phyloP scores from a whole-genome alignment of 495 filamentous ascomycete species.

The Baudoinia panamericana region DNA sequence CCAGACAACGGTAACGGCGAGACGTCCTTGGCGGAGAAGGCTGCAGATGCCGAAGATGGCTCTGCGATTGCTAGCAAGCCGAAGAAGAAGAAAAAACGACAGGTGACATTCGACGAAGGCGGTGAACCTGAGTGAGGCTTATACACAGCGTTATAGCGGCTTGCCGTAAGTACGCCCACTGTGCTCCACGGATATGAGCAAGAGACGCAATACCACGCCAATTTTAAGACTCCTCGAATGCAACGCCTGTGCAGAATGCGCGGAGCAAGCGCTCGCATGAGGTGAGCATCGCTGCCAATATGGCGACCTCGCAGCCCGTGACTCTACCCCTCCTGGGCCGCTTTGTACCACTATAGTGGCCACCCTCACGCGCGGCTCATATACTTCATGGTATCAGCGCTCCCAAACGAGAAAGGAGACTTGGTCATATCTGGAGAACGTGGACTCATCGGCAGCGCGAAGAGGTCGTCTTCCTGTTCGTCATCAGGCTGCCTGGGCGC shows the following conservation, averaged over 20 bases:
- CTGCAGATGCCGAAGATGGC: slow-evolving; percentile 4
- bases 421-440: slow-evolving; percentile 58
- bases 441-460: slow-evolving; percentile 68
- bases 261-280: too few relatives aligned
- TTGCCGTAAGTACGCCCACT: too few relatives aligned
- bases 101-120: slow-evolving; percentile 18
- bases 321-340: neutral
- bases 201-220: too few relatives aligned
- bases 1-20: slow-evolving; percentile 3
- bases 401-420: slow-evolving; percentile 20
- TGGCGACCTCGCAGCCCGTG: neutral
- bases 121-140: too few relatives aligned
- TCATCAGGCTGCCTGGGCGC: slow-evolving; percentile 9
- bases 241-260: too few relatives aligned
- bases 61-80: slow-evolving; percentile 7
- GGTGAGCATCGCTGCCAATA: too few relatives aligned
- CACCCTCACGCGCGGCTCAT: too few relatives aligned
- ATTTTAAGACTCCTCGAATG: too few relatives aligned
- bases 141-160: too few relatives aligned
- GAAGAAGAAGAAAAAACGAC: slow-evolving; percentile 24
- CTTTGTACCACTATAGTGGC: neutral
- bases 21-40: slow-evolving; percentile 3
- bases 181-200: too few relatives aligned
- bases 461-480: slow-evolving; percentile 57
- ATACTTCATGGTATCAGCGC: slow-evolving; percentile 18